Percentiles rank a stretch among this genome's conserved stretches.
phyloP scores from a whole-genome alignment of 768 basidiomycete species.

The Leucosporidium scottii region DNA sequence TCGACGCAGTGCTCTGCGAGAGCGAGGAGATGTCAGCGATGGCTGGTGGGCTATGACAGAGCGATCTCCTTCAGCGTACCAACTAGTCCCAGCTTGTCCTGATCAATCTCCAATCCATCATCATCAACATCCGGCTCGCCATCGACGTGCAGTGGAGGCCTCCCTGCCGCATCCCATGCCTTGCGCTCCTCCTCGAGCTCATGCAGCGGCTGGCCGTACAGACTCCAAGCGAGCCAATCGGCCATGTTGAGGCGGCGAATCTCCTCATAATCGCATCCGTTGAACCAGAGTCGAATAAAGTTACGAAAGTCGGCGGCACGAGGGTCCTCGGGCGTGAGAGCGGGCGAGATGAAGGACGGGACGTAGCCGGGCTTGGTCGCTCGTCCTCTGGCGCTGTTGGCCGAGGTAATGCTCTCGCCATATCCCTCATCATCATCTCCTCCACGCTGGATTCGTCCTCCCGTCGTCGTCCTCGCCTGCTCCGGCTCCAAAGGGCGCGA shows the following conservation, averaged over 20 bases:
- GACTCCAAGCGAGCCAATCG: conserved; percentile 37
- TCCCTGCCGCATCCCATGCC: conserved; percentile 18
- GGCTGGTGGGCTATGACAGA: too few species aligned
- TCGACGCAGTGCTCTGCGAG: conserved; percentile 25
- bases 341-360: conserved; percentile 17
- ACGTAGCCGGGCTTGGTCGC: conserved; percentile 1
- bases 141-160: conserved; percentile 17
- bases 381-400: background rate
- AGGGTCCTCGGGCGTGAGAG: conserved; percentile 27
- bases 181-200: conserved; percentile 23
- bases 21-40: too few species aligned
- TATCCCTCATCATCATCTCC: too few species aligned
- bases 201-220: conserved; percentile 30
- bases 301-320: conserved; percentile 36
- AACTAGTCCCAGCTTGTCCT: conserved; percentile 26
- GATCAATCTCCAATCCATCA: conserved; percentile 10
- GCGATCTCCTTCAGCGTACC: too few species aligned
- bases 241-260: conserved; percentile 29
- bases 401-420: background rate
- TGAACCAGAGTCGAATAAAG: conserved; percentile 31
- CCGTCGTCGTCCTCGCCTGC: background rate
- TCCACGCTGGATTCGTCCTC: background rate
- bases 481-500: background rate
- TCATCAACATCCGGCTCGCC: conserved; percentile 13
- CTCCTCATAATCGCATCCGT: conserved; percentile 1